phyloP scores from a whole-genome alignment of 2,329 filamentous ascomycete species.

The Didymella segeticola region DNA sequence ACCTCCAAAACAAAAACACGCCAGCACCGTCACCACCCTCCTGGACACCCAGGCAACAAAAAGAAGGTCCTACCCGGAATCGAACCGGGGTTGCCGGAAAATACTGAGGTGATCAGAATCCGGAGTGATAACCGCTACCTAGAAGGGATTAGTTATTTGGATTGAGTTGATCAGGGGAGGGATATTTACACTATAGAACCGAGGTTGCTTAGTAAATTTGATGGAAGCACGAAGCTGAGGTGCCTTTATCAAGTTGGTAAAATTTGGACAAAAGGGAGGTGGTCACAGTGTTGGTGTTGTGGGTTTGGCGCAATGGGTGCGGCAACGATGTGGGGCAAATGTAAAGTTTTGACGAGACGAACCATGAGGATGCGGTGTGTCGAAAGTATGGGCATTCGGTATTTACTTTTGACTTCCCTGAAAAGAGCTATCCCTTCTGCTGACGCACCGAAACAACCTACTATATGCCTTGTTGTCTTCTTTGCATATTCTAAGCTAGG shows the following conservation, averaged over 20 bases:
- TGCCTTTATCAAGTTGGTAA: not conserved
- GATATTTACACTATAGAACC: slow-evolving; percentile 9
- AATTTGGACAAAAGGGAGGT: not conserved
- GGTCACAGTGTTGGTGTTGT: not conserved
- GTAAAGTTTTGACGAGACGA: not conserved
- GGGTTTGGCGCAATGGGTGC: not conserved
- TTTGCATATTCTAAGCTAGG: too few relatives aligned
- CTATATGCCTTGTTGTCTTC: too few relatives aligned
- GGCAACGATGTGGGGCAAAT: not conserved
- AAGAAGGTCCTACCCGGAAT: slow-evolving; percentile 13
- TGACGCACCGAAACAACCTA: too few relatives aligned
- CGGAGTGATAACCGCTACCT: slow-evolving; percentile 16
- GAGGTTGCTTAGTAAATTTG: slow-evolving; percentile 7
- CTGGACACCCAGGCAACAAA: not conserved
- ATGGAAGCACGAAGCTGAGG: not conserved
- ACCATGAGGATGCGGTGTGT: too few relatives aligned
- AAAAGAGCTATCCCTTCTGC: too few relatives aligned
- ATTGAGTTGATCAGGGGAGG: slow-evolving; percentile 2
- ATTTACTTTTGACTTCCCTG: too few relatives aligned
- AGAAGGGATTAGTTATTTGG: slow-evolving; percentile 1
- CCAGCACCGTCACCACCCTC: not conserved
- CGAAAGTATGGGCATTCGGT: too few relatives aligned
- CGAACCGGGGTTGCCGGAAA: slow-evolving; percentile 15
- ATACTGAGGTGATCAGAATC: slow-evolving; percentile 10
- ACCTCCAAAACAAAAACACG: not conserved